Evolutionary conservation across 176 grass and related monocot genomes (phyloP), one percentile per base, ranked within the genome.

Genomic region (Bothriochloa decipiens): DNA sequence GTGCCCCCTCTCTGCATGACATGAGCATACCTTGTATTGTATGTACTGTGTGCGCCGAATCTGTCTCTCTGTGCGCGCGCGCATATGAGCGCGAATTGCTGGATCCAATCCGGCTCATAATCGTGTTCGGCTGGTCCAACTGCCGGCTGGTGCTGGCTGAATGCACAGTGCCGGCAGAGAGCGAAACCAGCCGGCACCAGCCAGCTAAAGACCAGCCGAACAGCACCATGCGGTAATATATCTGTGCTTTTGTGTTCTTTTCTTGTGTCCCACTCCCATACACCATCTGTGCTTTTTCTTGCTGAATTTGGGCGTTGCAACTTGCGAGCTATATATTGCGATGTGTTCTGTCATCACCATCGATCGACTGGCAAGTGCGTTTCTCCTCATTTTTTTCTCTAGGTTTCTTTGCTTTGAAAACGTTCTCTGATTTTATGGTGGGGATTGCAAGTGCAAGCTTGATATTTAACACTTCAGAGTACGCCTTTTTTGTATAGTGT

Each of bases 401-500:
- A 28, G 74, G 37, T 15, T 58, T 73, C n/a, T 55, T 79, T 78
- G 25, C 49, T 79, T 27, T 25, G 8, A 76, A 18, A 76, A 28
- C 65, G 11, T 63, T 76, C 63, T 75, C 80, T 84, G 70, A 87
- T 87, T 91, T 87, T 71, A 81, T 87, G 81, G 81, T 75, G 70
- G 42, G 40, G 39, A 42, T 14, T 47, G 81, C 70, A 63, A 45
- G 6, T 32, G 4, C 26, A 41, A 33, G 22, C 76, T 45, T 79
- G 63, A 9, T 16, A 20, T 0, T 49, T 49, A 20, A 27, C 43
- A 12, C 3, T 81, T 23, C 43, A 32, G 28, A 60, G 36, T 20
- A 35, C 70, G 15, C 68, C 18, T 72, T 79, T 83, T 41, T 26
- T 12, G 10, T 55, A 42, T 45, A 15, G 4, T 83, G 62, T 47